Evolutionary conservation across 139 green algal species (phyloP).

Genomic region (Chlorella ohadii): DNA sequence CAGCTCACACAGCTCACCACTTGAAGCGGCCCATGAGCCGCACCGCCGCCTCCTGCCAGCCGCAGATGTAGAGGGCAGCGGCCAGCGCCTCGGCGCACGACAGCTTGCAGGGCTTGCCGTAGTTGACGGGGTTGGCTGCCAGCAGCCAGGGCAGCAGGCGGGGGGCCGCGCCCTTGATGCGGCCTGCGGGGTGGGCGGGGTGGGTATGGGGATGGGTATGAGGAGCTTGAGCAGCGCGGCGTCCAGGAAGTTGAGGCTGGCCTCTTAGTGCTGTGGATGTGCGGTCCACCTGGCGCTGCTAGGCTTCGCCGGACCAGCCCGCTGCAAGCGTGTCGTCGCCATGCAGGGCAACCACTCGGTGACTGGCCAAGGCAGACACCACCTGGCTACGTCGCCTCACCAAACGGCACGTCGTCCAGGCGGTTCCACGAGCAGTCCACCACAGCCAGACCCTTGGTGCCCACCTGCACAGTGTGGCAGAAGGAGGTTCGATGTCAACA

Average conservation of each 20-base stretch:
- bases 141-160: conserved; percentile 96
- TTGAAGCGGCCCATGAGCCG: conserved; percentile 86
- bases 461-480: conserved; percentile 39
- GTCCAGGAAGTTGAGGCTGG: too few species aligned
- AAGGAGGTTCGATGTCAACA: too few species aligned
- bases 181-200: conserved; percentile 42
- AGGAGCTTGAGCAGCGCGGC: background rate
- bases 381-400: background rate
- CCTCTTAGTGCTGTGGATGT: too few species aligned
- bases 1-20: conserved; percentile 81
- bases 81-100: conserved; percentile 96
- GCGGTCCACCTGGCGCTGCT: too few species aligned
- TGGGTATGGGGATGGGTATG: background rate
- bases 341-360: too few species aligned
- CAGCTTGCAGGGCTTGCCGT: conserved; percentile 92
- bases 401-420: conserved; percentile 92
- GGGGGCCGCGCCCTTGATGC: conserved; percentile 79
- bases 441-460: conserved; percentile 88
- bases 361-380: too few species aligned
- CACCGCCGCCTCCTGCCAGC: conserved; percentile 65
- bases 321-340: background rate
- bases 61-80: conserved; percentile 87
- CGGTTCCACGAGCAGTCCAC: conserved; percentile 98
- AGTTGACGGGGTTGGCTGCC: conserved; percentile 98
- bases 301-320: too few species aligned